phyloP scores from a whole-genome alignment of 352 stramenopile genomes.

The Phytopythium sindhum region DNA sequence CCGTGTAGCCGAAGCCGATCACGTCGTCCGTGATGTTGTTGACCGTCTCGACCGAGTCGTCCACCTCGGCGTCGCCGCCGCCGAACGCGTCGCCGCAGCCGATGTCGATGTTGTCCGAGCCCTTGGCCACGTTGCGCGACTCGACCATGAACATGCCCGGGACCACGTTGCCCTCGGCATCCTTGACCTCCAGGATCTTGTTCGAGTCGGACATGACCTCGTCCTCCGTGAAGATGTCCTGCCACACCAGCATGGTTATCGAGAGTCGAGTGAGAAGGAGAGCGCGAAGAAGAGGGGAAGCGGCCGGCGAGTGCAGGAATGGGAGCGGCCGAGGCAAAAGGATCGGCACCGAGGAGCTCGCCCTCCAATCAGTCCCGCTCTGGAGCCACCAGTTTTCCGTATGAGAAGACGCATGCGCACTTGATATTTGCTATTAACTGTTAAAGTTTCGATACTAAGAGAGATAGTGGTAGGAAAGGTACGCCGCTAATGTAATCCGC shows the following conservation, averaged over 20 bases:
- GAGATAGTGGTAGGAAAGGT: neutral
- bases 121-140: slow-evolving; percentile 50
- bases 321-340: neutral
- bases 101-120: slow-evolving; percentile 53
- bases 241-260: slow-evolving; percentile 57
- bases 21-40: slow-evolving; percentile 63
- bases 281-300: neutral
- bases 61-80: slow-evolving; percentile 31
- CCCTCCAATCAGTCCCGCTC: neutral
- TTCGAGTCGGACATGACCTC: slow-evolving; percentile 65
- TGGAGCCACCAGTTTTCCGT: slow-evolving; percentile 31
- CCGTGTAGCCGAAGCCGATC: slow-evolving; percentile 55
- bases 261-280: slow-evolving; percentile 11
- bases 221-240: slow-evolving; percentile 67
- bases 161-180: slow-evolving; percentile 49
- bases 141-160: slow-evolving; percentile 57
- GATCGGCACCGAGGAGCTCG: neutral
- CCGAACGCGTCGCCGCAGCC: slow-evolving; percentile 61
- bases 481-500: neutral
- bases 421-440: neutral
- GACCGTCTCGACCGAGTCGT: slow-evolving; percentile 60
- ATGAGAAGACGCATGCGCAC: neutral
- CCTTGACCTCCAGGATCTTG: slow-evolving; percentile 45
- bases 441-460: neutral
- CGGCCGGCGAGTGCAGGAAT: slow-evolving; percentile 3